Percentiles rank a stretch among this genome's conserved stretches.
Evolutionary conservation across 306 rosid genomes (phyloP).

Genomic region (Gastrolobium bilobum): DNA sequence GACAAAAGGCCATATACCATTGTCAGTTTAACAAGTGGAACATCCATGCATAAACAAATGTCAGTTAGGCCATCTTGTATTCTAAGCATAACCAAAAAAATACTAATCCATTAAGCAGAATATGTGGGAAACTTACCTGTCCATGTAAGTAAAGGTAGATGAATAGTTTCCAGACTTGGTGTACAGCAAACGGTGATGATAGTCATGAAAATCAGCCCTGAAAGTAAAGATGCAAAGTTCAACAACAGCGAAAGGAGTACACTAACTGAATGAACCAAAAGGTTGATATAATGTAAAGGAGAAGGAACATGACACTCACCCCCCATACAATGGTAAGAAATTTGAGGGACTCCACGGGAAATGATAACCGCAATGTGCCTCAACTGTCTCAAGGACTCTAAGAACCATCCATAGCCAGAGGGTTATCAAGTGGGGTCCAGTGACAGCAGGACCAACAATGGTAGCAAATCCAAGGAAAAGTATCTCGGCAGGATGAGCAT

Average conservation of each 20-base stretch:
- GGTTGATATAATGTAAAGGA: neutral
- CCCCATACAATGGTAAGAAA: conserved; percentile 56
- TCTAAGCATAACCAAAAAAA: neutral
- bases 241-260: conserved; percentile 27
- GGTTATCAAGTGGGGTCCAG: conserved; percentile 46
- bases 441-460: conserved; percentile 80
- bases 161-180: conserved; percentile 93
- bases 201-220: conserved; percentile 88
- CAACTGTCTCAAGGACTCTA: conserved; percentile 66
- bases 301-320: conserved; percentile 54
- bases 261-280: neutral
- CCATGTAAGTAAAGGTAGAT: conserved; percentile 86
- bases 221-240: conserved; percentile 14
- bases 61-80: neutral
- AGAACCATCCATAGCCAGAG: conserved; percentile 70
- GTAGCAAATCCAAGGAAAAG: conserved; percentile 58
- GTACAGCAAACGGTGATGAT: conserved; percentile 84
- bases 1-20: conserved; percentile 2
- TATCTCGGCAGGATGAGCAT: too few relatives aligned
- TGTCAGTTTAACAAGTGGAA: neutral
- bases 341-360: conserved; percentile 79
- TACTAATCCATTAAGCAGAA: conserved; percentile 19
- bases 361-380: conserved; percentile 86
- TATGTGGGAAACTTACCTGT: conserved; percentile 57
- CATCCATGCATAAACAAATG: neutral